phyloP scores from a whole-genome alignment of 2,329 filamentous ascomycete genomes.

The Talaromyces sp. region DNA sequence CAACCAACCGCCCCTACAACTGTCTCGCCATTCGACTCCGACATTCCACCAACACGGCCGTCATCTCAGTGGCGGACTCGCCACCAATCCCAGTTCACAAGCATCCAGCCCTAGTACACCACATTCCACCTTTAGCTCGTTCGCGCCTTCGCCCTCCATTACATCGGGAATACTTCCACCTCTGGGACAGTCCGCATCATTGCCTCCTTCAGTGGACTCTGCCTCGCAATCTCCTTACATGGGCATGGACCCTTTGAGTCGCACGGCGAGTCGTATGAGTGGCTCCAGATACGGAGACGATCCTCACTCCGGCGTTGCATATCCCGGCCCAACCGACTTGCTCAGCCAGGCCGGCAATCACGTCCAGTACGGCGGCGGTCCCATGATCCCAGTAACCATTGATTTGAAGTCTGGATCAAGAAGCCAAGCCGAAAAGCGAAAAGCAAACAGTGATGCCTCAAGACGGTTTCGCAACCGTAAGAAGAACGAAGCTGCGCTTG shows the following conservation, averaged over 20 bases:
- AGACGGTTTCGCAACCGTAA: constrained; percentile 44
- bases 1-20: constrained; percentile 9
- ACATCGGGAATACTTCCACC: constrained; percentile 25
- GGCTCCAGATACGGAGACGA: constrained; percentile 27
- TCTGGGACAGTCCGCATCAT: constrained; percentile 20
- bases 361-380: constrained; percentile 18
- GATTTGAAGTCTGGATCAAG: constrained; percentile 44
- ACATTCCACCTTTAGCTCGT: constrained; percentile 34
- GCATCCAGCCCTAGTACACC: constrained; percentile 39
- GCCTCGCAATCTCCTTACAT: constrained; percentile 26
- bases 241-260: constrained; percentile 29
- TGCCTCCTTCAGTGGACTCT: constrained; percentile 14
- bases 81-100: constrained; percentile 34
- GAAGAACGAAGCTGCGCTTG: constrained; percentile 41
- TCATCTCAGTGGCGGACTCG: constrained; percentile 33
- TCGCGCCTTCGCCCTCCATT: constrained; percentile 33
- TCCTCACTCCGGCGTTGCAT: constrained; percentile 9
- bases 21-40: constrained; percentile 35
- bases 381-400: constrained; percentile 39
- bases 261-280: constrained; percentile 28
- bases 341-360: background rate
- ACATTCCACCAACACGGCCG: constrained; percentile 31
- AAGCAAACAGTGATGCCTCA: constrained; percentile 45
- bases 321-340: constrained; percentile 19
- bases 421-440: constrained; percentile 43